Evolutionary conservation across 164 flowering plant species (phyloP).

Genomic region (Houttuynia cordata): DNA sequence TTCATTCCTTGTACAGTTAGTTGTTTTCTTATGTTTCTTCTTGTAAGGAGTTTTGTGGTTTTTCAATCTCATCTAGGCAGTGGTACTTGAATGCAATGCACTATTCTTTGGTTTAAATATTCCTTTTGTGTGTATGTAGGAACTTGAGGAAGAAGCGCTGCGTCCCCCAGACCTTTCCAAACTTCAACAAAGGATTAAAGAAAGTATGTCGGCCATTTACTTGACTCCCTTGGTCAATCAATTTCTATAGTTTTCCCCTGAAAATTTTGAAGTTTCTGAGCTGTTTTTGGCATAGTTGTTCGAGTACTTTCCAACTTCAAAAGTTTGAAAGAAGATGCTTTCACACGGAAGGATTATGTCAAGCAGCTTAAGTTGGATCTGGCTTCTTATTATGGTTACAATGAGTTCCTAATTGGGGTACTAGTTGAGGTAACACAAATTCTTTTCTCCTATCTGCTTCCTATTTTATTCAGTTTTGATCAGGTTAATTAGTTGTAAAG

Average conservation of each 20-base stretch:
- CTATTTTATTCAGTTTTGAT: background rate
- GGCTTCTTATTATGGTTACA: slow-evolving; percentile 87
- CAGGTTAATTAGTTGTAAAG: background rate
- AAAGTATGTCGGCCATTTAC: slow-evolving; percentile 33
- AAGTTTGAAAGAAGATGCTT: slow-evolving; percentile 59
- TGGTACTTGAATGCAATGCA: background rate
- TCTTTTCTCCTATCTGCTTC: background rate
- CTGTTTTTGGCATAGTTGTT: slow-evolving; percentile 33
- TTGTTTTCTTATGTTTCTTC: background rate
- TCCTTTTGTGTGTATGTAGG: slow-evolving; percentile 25
- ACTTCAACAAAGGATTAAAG: slow-evolving; percentile 72
- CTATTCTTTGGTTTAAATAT: background rate
- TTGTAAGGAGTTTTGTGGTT: background rate
- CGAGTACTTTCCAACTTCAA: slow-evolving; percentile 82
- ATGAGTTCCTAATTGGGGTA: slow-evolving; percentile 74
- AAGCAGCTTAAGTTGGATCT: slow-evolving; percentile 73
- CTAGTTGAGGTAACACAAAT: slow-evolving; percentile 53
- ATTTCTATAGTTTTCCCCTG: background rate
- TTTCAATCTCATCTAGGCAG: background rate
- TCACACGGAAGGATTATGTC: slow-evolving; percentile 59
- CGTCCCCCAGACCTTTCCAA: slow-evolving; percentile 68
- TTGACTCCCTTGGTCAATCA: background rate
- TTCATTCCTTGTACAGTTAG: background rate
- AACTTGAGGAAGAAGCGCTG: slow-evolving; percentile 64
- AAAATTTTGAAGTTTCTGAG: background rate